phyloP scores from a whole-genome alignment of 2,329 filamentous ascomycete species.

The Cordyceps cicadae region DNA sequence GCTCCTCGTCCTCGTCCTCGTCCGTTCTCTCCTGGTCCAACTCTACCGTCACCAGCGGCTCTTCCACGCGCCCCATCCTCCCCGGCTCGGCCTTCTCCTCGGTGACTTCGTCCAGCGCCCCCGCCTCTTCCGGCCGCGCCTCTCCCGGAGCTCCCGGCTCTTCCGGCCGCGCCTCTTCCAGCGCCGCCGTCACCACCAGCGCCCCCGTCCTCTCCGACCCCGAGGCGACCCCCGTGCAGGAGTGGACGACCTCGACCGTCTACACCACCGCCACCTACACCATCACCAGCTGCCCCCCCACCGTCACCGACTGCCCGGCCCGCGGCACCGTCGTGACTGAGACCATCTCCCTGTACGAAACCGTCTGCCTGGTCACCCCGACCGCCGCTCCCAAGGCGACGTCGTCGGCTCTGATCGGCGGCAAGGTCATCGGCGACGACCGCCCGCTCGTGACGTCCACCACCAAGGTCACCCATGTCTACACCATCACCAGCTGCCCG shows the following conservation, averaged over 20 bases:
- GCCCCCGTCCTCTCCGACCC: background rate
- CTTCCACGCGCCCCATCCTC: no score
- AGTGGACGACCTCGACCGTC: conserved; percentile 21
- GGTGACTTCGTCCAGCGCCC: no score
- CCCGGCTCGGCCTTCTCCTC: background rate
- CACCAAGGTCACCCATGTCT: conserved; percentile 12
- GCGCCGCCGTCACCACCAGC: background rate
- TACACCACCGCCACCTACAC: conserved; percentile 23
- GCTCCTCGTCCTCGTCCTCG: background rate
- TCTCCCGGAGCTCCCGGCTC: background rate
- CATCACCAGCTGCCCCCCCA: conserved; percentile 24
- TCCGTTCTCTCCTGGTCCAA: background rate
- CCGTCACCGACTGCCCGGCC: conserved; percentile 22
- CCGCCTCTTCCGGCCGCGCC: background rate
- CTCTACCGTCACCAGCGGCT: background rate
- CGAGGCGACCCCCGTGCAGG: background rate
- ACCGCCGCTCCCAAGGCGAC: background rate
- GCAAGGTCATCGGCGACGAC: background rate
- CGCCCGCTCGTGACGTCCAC: conserved; percentile 15
- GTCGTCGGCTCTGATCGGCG: background rate
- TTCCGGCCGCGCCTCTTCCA: background rate
- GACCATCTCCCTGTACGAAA: conserved; percentile 7
- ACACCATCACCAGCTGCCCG: conserved; percentile 26
- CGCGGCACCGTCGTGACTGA: conserved; percentile 7
- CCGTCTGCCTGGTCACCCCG: background rate